phyloP scores from a whole-genome alignment of 2,329 filamentous ascomycete genomes.

The Fusarium chlamydosporum region DNA sequence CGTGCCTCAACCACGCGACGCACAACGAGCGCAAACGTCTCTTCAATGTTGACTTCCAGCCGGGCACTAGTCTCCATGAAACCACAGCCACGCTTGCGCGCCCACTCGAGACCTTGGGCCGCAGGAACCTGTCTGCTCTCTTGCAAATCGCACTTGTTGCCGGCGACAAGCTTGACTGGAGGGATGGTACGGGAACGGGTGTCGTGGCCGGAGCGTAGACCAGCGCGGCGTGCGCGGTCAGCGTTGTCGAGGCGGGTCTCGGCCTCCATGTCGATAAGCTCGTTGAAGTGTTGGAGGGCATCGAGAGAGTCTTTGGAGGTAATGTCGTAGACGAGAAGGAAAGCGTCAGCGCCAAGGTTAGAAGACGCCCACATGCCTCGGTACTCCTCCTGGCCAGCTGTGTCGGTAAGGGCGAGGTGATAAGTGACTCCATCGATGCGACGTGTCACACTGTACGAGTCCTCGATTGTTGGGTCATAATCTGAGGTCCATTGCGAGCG shows the following conservation, averaged over 20 bases:
- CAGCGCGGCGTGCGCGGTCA: conserved; percentile 64
- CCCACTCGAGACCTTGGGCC: conserved; percentile 81
- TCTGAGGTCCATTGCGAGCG: conserved; percentile 87
- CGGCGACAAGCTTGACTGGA: conserved; percentile 85
- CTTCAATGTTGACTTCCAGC: conserved; percentile 89
- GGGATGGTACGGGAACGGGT: conserved; percentile 68
- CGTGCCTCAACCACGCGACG: conserved; percentile 72
- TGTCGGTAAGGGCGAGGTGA: conserved; percentile 84
- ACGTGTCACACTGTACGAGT: conserved; percentile 87
- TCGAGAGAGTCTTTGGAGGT: conserved; percentile 77
- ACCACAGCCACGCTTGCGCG: conserved; percentile 77
- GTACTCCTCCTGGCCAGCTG: conserved; percentile 91
- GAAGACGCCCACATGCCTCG: conserved; percentile 86
- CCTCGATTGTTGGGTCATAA: conserved; percentile 85
- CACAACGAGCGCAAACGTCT: conserved; percentile 83
- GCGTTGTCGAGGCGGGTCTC: conserved; percentile 77
- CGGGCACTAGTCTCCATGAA: conserved; percentile 93
- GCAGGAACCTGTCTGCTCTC: conserved; percentile 77
- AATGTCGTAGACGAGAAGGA: conserved; percentile 90
- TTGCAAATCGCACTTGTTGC: conserved; percentile 88
- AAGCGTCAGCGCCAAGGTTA: conserved; percentile 84
- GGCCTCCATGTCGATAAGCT: conserved; percentile 86
- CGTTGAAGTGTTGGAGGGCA: conserved; percentile 82
- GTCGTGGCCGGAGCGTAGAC: conserved; percentile 52
- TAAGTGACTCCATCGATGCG: conserved; percentile 84